Evolutionary conservation across 768 basidiomycete species (phyloP).

Genomic region (Lactarius hatsudake): DNA sequence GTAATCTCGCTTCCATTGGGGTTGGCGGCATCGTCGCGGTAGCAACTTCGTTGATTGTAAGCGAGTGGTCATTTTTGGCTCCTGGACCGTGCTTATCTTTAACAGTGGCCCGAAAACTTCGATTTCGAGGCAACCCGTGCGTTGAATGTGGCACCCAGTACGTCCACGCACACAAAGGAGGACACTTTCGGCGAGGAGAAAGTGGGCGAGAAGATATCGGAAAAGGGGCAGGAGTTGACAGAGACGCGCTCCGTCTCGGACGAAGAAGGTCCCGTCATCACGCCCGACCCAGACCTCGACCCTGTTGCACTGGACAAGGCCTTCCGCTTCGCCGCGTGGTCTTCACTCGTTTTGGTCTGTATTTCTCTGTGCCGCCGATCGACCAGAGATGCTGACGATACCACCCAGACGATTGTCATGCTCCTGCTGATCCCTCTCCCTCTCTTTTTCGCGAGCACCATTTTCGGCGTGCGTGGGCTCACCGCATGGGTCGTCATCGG

Average conservation of each 20-base stretch:
- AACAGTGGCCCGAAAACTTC: conserved; percentile 76
- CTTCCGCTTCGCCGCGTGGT: conserved; percentile 76
- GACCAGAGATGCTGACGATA: not conserved
- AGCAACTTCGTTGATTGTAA: conserved; percentile 58
- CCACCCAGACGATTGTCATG: conserved; percentile 52
- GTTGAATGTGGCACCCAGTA: conserved; percentile 53
- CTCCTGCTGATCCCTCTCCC: conserved; percentile 80
- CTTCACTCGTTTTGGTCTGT: conserved; percentile 63
- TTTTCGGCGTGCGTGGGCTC: conserved; percentile 63
- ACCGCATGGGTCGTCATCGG: conserved; percentile 80
- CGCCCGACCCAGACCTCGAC: conserved; percentile 56
- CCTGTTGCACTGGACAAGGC: conserved; percentile 64
- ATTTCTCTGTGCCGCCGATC: conserved; percentile 4
- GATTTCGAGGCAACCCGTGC: conserved; percentile 77
- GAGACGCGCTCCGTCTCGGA: conserved; percentile 28
- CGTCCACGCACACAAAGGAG: conserved; percentile 25
- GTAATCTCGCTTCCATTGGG: conserved; percentile 83
- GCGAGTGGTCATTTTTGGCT: conserved; percentile 26
- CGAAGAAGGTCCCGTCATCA: conserved; percentile 37
- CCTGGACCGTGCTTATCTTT: not conserved
- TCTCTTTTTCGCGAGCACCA: conserved; percentile 76
- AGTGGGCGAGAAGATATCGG: conserved; percentile 36
- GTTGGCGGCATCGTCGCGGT: conserved; percentile 76
- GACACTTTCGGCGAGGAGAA: conserved; percentile 26
- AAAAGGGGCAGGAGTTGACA: conserved; percentile 36